Evolutionary conservation across 768 basidiomycete species (phyloP).

Genomic region (Amyloporia xantha): DNA sequence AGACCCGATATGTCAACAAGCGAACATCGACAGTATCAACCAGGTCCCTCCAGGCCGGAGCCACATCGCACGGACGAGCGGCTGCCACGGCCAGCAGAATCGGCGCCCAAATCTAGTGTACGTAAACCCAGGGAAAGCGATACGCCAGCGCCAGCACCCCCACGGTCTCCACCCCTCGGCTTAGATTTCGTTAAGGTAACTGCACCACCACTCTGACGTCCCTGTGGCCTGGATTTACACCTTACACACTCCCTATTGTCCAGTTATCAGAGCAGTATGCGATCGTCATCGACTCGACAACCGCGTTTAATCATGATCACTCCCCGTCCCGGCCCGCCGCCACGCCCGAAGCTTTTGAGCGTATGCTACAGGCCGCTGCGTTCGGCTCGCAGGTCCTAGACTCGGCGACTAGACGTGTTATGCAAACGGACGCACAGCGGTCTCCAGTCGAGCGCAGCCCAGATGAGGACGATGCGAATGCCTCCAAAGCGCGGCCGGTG

Average conservation of each 20-base stretch:
- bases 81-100: conserved; percentile 8
- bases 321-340: conserved; percentile 19
- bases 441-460: conserved; percentile 14
- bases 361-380: conserved; percentile 38
- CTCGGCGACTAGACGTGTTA: conserved; percentile 19
- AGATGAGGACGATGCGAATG: conserved; percentile 21
- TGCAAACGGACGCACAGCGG: conserved; percentile 12
- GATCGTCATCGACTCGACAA: conserved; percentile 35
- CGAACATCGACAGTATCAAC: conserved; percentile 12
- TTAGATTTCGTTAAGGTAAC: conserved; percentile 39
- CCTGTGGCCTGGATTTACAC: conserved; percentile 4
- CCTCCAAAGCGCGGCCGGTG: conserved; percentile 21
- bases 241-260: conserved; percentile 1
- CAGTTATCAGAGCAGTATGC: conserved; percentile 41
- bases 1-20: conserved; percentile 6
- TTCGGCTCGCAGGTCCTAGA: conserved; percentile 40
- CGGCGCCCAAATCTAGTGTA: conserved; percentile 12
- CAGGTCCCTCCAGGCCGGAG: conserved; percentile 13
- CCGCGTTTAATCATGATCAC: conserved; percentile 22
- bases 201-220: background rate
- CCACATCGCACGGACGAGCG: conserved; percentile 18
- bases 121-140: conserved; percentile 14
- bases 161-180: conserved; percentile 25
- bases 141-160: conserved; percentile 13
- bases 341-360: conserved; percentile 34